phyloP scores from a whole-genome alignment of 1,284 basidiomycete genomes.

The Phellopilus nigrolimitatus region DNA sequence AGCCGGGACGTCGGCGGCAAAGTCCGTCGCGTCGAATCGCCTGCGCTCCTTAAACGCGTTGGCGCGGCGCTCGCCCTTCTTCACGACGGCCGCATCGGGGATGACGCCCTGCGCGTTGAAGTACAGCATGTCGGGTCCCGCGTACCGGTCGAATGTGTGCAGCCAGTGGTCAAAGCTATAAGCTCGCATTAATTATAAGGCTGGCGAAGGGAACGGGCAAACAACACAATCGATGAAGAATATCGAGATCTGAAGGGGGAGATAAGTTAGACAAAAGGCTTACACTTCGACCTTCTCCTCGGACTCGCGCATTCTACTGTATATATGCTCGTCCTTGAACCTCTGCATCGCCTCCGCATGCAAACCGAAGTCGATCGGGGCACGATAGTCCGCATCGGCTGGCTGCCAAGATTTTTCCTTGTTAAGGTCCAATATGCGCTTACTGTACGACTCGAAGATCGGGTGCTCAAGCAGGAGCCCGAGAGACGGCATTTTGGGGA shows the following conservation, averaged over 20 bases:
- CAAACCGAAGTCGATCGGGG: constrained; percentile 66
- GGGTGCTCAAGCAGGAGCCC: constrained; percentile 94
- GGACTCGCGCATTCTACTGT: constrained; percentile 75
- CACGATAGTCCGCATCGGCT: constrained; percentile 52
- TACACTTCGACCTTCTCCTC: constrained; percentile 80
- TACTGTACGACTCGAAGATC: constrained; percentile 80
- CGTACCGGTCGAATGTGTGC: constrained; percentile 61
- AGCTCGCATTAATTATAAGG: not conserved
- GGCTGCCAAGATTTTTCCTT: constrained; percentile 47
- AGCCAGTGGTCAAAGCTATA: constrained; percentile 75
- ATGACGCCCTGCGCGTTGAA: constrained; percentile 69
- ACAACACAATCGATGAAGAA: not conserved
- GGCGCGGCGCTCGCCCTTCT: constrained; percentile 51
- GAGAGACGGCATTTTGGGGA: constrained; percentile 95
- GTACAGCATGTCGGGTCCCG: constrained; percentile 64
- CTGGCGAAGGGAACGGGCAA: not conserved
- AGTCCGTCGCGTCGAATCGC: constrained; percentile 59
- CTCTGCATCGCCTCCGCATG: constrained; percentile 61
- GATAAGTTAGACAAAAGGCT: constrained; percentile 26
- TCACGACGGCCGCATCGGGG: constrained; percentile 60
- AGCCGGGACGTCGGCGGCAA: constrained; percentile 33
- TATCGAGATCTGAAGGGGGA: not conserved
- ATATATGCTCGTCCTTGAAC: constrained; percentile 85
- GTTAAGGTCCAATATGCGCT: constrained; percentile 57
- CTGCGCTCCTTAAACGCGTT: constrained; percentile 64